Evolutionary conservation across 495 filamentous ascomycete species (phyloP), one percentile per base, ranked within the genome.

Genomic region (Penicillium macrosclerotiorum): DNA sequence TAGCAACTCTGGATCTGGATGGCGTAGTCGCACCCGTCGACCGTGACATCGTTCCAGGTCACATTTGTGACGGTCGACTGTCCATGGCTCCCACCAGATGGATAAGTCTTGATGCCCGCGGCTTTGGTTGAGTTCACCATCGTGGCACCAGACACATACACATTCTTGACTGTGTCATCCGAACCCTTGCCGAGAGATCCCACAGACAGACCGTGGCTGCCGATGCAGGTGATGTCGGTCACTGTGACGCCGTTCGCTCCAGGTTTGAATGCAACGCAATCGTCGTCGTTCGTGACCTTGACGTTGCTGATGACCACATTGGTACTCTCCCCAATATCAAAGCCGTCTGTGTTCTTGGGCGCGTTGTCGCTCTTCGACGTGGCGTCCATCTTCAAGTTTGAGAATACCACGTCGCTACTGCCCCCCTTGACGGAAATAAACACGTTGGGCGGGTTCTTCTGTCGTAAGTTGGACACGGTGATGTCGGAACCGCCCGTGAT

Each of bases 1-100:
- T 76, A 76, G 42, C 73, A 76, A 27, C 68, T 73, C 45, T 75
- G 65, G 20, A 75, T 73, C 52, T 75, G 71, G 43, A 74, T 58
- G n/a, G 64, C 73, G 42, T 75, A 76, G 30, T 72, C 70, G 32
- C 62, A 67, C 17, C 59, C 62, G 4, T 64, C 45, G 4, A 74
- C 64, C 16, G 55, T 59, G 25, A 76, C 49, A 7, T 52, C 61
- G 3, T 52, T 60, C 42, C 57, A 74, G 1, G 72, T 75, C 8
- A 74, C 72, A 47, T 74, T 75, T 7, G 44, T 54, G 14, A 74
- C 69, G 0, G 64, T 67, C 0, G 69, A 63, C 0, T 55, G 41
- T 0, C 64, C 67, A 52, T 70, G 63, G 11, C 49, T 54, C 4
- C 54, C 59, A 5, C 65, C 65, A 26, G 52, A 59, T 0, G 71